Percentiles rank a stretch among this genome's conserved stretches.
phyloP scores from a whole-genome alignment of 805 yeast genomes.

The Wickerhamomyces bovis region DNA sequence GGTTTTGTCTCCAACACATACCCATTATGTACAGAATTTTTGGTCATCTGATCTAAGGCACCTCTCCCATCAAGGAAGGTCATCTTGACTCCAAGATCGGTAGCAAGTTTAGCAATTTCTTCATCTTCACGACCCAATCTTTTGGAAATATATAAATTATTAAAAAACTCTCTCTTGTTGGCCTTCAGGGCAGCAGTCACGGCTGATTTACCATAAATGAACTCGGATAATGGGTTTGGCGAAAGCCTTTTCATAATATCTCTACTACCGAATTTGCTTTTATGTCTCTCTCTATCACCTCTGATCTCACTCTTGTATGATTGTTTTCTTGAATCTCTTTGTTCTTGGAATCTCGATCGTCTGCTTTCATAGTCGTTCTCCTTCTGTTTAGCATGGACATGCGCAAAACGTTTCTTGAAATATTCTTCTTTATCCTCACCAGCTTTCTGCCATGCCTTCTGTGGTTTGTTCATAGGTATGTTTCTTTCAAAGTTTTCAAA shows the following conservation, averaged over 20 bases:
- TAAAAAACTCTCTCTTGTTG: slow-evolving; percentile 45
- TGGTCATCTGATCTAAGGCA: slow-evolving; percentile 53
- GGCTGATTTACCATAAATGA: slow-evolving; percentile 70
- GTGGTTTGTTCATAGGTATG: slow-evolving; percentile 32
- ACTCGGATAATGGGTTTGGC: slow-evolving; percentile 52
- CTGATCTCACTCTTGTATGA: slow-evolving; percentile 4
- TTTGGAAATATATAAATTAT: slow-evolving; percentile 39
- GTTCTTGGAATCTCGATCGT: slow-evolving; percentile 16
- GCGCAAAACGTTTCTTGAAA: slow-evolving; percentile 59
- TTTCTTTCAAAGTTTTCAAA: slow-evolving; percentile 33
- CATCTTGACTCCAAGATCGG: slow-evolving; percentile 22
- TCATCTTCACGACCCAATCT: slow-evolving; percentile 14
- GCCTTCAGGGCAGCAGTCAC: slow-evolving; percentile 65
- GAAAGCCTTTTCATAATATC: slow-evolving; percentile 20
- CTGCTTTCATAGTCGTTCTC: slow-evolving; percentile 13
- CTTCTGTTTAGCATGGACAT: slow-evolving; percentile 47
- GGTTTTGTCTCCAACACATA: slow-evolving; percentile 64
- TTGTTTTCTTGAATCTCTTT: slow-evolving; percentile 11
- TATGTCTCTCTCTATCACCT: slow-evolving; percentile 13
- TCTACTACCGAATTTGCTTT: slow-evolving; percentile 10
- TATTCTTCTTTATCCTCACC: slow-evolving; percentile 57
- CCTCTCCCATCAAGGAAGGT: slow-evolving; percentile 25
- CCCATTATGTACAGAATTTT: slow-evolving; percentile 77
- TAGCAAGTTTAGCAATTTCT: slow-evolving; percentile 43
- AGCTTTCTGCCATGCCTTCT: slow-evolving; percentile 63